Evolutionary conservation across 371 early-diverging fungal genomes (phyloP), one percentile per base, ranked within the genome.

Genomic region (Mortierella sp.): DNA sequence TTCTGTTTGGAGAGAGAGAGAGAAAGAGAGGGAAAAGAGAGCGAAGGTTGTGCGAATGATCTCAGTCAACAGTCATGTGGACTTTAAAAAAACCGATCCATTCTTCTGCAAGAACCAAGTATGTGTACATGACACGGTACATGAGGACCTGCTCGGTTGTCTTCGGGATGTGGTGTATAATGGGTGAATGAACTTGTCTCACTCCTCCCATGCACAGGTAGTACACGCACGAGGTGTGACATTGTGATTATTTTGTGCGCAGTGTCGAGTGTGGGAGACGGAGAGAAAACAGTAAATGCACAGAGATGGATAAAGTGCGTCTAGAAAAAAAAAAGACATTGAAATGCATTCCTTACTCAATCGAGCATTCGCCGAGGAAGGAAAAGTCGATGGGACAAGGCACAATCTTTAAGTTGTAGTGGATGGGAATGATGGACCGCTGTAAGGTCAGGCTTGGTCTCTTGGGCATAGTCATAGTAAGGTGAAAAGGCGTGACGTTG

Each of bases 381-480:
- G 75, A 75, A 59, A 69, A 81, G 60, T 81, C 72, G 63, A 81
- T 72, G 1, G 81, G 81, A 65, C 81, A 81, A 22, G 81, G 81
- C 11, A 81, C 72, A 41, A 81, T 81, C 69, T 81, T 81, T 16
- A 81, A 69, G 40, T 57, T 71, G 63, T 81, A 81, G 60, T 81
- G 81, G 58, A 75, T 59, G 53, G 81, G 81, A 58, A 81, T 66
- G 72, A 81, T 75, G 72, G 76, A 75, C 43, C 72, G 72, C 47
- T 75, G 81, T 24, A 81, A 61, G 47, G 62, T 71, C 66, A 66
- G 36, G 68, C 72, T 75, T 9, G 72, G 76, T 41, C 81, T 59
- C 67, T 75, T 81, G 59, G 81, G 76, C 38, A 81, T 62, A 16
- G 81, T 81, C 81, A 81, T 81, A 50, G 15, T 24, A 33, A 48